Evolutionary conservation across 495 filamentous ascomycete genomes (phyloP).

Genomic region (Penicillium nucicola): DNA sequence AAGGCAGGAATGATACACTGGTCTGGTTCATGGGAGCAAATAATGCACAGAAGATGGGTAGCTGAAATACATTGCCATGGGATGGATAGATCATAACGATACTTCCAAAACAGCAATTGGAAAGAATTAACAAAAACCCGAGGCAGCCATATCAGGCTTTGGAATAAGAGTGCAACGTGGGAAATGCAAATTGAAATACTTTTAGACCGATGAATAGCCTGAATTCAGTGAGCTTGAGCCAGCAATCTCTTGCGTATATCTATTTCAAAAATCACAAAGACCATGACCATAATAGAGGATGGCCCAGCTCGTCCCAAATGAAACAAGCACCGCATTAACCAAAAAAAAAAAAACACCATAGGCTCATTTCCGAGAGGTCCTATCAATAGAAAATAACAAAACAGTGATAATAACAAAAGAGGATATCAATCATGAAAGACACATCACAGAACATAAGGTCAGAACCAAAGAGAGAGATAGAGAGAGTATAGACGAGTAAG

Average conservation of each 20-base stretch:
- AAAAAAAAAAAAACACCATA: conserved; percentile 2
- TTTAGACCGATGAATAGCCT: conserved; percentile 6
- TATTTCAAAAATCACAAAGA: conserved; percentile 4
- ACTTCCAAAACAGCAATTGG: too few species aligned
- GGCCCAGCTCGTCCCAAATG: not conserved
- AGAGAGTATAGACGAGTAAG: not conserved
- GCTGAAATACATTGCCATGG: too few species aligned
- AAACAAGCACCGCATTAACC: not conserved
- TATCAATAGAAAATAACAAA: conserved; percentile 6
- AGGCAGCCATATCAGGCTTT: too few species aligned
- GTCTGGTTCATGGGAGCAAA: too few species aligned
- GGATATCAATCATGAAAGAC: conserved; percentile 29
- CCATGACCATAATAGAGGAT: conserved; percentile 1
- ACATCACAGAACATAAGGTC: not conserved
- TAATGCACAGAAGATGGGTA: too few species aligned
- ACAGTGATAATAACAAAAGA: conserved; percentile 7
- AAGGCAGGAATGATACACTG: too few species aligned
- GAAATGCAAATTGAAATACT: too few species aligned
- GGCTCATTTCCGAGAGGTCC: not conserved
- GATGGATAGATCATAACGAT: too few species aligned
- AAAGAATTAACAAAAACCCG: too few species aligned
- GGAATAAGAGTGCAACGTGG: too few species aligned
- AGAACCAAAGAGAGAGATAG: not conserved
- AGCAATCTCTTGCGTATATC: conserved; percentile 5
- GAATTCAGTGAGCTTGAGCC: conserved; percentile 10